Evolutionary conservation across 768 basidiomycete genomes (phyloP).

Genomic region (Psilocybe subaeruginosa): DNA sequence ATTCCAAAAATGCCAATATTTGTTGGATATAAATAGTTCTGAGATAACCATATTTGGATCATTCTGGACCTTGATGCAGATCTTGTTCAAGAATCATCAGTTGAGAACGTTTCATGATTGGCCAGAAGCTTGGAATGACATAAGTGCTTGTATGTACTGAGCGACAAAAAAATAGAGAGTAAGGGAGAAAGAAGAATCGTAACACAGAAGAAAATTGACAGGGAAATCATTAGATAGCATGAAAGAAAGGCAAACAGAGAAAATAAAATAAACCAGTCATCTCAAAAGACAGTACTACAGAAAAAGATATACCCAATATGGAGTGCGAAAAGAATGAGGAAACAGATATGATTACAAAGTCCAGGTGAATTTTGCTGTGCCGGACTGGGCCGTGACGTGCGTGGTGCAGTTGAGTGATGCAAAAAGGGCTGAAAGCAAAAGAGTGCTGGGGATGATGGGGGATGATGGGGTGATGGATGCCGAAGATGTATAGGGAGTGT

Average conservation of each 20-base stretch:
- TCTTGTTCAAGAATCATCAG: not conserved
- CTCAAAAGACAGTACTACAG: slow-evolving; percentile 31
- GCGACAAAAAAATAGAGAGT: slow-evolving; percentile 7
- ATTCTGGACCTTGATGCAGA: not conserved
- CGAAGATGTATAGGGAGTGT: slow-evolving; percentile 8
- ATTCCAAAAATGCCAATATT: too few relatives aligned
- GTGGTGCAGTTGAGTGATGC: slow-evolving; percentile 9
- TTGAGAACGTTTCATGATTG: slow-evolving; percentile 11
- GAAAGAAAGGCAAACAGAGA: slow-evolving; percentile 23
- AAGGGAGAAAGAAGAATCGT: slow-evolving; percentile 11
- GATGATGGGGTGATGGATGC: not conserved
- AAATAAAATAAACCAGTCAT: slow-evolving; percentile 16
- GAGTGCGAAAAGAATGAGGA: slow-evolving; percentile 26
- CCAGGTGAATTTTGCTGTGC: slow-evolving; percentile 22
- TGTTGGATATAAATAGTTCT: not conserved
- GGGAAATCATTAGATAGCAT: slow-evolving; percentile 40
- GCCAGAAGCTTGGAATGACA: slow-evolving; percentile 12
- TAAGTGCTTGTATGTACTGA: slow-evolving; percentile 19
- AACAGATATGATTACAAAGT: slow-evolving; percentile 46
- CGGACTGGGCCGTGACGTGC: slow-evolving; percentile 22
- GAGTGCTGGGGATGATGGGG: not conserved
- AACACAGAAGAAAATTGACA: slow-evolving; percentile 13
- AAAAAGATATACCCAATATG: slow-evolving; percentile 34
- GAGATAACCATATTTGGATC: not conserved
- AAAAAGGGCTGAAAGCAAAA: slow-evolving; percentile 6